Conservation (phyloP, 202 grass and related monocot species). For the Digitaria exilis region DNA sequence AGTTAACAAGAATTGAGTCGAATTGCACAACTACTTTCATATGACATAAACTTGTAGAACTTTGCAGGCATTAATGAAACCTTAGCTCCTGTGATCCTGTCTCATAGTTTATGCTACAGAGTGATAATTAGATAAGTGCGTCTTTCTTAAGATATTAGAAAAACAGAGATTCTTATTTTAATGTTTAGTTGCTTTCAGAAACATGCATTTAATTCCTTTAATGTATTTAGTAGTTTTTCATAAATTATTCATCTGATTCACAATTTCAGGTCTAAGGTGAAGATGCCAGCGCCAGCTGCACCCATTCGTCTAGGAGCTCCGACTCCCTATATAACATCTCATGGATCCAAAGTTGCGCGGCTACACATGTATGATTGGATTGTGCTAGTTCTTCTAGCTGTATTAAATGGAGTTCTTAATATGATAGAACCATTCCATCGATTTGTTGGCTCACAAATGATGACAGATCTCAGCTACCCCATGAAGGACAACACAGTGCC, state of each 20-base stretch:
- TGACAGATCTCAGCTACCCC: constrained; percentile 86
- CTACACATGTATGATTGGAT: constrained; percentile 87
- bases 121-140: not conserved
- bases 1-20: not conserved
- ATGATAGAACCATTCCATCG: constrained; percentile 94
- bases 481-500: constrained; percentile 92
- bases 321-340: constrained; percentile 48
- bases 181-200: not conserved
- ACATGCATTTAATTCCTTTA: not conserved
- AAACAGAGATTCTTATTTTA: constrained; percentile 13
- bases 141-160: not conserved
- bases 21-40: not conserved
- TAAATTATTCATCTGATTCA: not conserved
- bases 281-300: constrained; percentile 41
- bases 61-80: not conserved
- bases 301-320: constrained; percentile 36
- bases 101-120: not conserved
- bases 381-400: constrained; percentile 64
- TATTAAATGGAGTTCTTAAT: constrained; percentile 68
- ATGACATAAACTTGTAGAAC: not conserved
- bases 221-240: not conserved
- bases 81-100: not conserved
- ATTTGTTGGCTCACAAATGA: constrained; percentile 85
- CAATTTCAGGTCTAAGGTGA: constrained; percentile 1
- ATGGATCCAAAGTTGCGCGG: constrained; percentile 70